Evolutionary conservation across 1,284 basidiomycete genomes (phyloP), one percentile per base, ranked within the genome.

Genomic region (Pascua sp.): DNA sequence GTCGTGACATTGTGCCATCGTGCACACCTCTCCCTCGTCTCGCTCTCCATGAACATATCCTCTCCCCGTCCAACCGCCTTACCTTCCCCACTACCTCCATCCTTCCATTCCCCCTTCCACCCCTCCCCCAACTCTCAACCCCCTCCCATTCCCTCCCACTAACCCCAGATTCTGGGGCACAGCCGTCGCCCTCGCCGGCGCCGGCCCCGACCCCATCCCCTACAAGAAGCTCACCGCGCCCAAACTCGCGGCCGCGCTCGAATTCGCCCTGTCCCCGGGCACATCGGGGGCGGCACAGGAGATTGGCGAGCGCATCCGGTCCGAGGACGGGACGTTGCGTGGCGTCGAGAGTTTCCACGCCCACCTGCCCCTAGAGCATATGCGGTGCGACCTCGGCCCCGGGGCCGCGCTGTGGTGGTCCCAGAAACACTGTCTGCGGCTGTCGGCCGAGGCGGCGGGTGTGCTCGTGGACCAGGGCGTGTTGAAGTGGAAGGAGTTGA

Each of bases 181-280:
- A 32, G 86, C 86, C 82, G 83, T 87, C n/a, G 77, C 84, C 51
- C 79, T 78, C 57, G 81, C 85, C 12, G 85, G 84, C 10, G 85
- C 85, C 2, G 86, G 86, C 5, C 84, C 85, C 0, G 72, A 77
- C 38, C 84, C 84, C 4, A 84, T 85, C 51, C 82, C 81, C 9
- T 81, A 84, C 40, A 82, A 82, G 53, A 68, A 81, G 18, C 74
- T 87, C 8, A 79, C 72, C 12, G 77, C 76, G 1, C 78, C 83
- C 13, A 83, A 77, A 24, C 73, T 88, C 32, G 77, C 80, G 4
- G 78, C 80, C 11, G 86, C 83, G 0, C 80, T 88, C 59, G 71
- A 73, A 42, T 81, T 78, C 63, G 81, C 81, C 0, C 71, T 82
- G 8, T 80, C 81, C 40, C 73, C 78, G 1, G 61, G 66, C 13